Evolutionary conservation across 225 moss, liverwort and hornwort species (phyloP), one percentile per base, ranked within the genome.

Genomic region (Lunularia cruciata): DNA sequence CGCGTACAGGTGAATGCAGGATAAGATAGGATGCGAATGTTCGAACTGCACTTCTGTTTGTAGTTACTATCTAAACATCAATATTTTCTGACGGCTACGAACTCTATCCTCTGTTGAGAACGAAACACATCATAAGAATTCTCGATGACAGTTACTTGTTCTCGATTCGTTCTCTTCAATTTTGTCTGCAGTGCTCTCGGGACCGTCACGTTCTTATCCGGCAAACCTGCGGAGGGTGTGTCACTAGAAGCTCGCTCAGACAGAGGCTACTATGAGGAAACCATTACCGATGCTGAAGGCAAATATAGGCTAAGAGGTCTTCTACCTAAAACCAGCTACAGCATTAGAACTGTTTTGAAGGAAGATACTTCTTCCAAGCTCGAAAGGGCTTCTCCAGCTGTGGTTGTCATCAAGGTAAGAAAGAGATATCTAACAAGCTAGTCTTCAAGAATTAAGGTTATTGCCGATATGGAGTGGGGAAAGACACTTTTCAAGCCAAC

Each of bases 221-320:
- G 93, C 68, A 88, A 61, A 75, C 79, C 88, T 18, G 88, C 85
- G 69, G 86, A 84, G 78, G 88, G 93, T 8, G 83, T 93, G 40
- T 80, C 79, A 37, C 71, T 93, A 77, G 93, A 88, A 83, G 90
- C 90, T 20, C 84, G 90, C 51, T 86, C 90, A 64, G 80, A 85
- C 30, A 83, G 84, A 48, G 88, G 90, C 60, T 90, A 85, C 39
- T 88, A 86, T 67, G 93, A 90, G 77, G 85, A 87, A 71, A 86
- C 90, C 35, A 67, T 83, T 47, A 81, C 90, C 9, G 93, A 90
- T 74, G 39, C 80, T n/a, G 90, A 90, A 54, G 93, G 93, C 22
- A 88, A 79, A 66, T 93, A 90, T 69, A 76, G 92, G 37, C 73
- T 93, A 65, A 85, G 92, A 72, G 92, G 92, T 12, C 86, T 93